Base-by-base conservation (phyloP, 2,329 filamentous ascomycete species). In the Atkinsonella hypoxylon region DNA sequence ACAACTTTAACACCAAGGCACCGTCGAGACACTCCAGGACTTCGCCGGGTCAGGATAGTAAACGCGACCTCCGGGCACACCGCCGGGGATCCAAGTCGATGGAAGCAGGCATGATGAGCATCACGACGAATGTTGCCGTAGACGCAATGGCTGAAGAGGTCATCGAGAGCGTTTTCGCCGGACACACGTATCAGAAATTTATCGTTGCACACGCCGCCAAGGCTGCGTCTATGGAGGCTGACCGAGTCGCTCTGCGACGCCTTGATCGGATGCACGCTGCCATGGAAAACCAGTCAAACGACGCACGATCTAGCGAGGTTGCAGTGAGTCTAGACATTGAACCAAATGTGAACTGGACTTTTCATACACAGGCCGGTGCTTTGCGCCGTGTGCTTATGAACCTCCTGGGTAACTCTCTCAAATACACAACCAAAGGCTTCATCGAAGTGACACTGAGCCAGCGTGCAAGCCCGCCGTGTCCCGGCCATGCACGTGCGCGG, bases 351-450 rank as follows among this genome's bases (percentile, higher is more conserved):
- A 77, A 62, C 65, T 83, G 79, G 77, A 61, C 65, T 1, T 81
- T 79, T 57, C 66, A 72, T n/a, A 73, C 74, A 0, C 75, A 82
- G 44, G 71, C 76, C 0, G 79, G 80, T 0, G 69, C 70, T 0
- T 54, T 71, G 10, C 62, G 70, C 15, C 71, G 78, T 1, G 75
- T 83, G 18, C 66, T 83, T 20, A 80, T 82, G 77, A 83, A 83
- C 44, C 54, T 83, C 0, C 73, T 82, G 38, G 78, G 78, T 6
- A 83, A 83, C 57, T 70, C 80, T 0, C 69, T 83, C 54, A 83
- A 83, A 57, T 83, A 81, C 53, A 83, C 79, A 0, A 52, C 51
- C 1, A 48, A 49, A 1, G 69, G 69, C 5, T 55, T 58, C 0
- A 62, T 71, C 39, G 30, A 26, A 9, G 49, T 51, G 26, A 56